phyloP scores from a whole-genome alignment of 2,329 filamentous ascomycete species.

The Ophiostoma piceae region DNA sequence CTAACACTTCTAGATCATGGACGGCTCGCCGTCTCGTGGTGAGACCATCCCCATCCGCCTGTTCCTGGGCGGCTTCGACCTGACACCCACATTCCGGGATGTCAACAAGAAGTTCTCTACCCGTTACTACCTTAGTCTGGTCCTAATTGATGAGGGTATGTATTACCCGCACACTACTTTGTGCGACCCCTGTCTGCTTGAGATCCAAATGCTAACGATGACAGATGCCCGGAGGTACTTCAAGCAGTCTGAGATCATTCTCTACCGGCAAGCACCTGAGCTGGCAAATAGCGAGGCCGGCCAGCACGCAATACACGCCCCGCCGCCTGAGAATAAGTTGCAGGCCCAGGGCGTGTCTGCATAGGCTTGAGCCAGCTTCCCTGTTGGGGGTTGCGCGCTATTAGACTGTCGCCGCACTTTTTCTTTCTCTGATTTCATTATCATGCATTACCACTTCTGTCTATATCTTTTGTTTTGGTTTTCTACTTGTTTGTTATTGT shows the following conservation, averaged over 20 bases:
- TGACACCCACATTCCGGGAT: constrained; percentile 96
- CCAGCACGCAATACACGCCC: constrained; percentile 33
- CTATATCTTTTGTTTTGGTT: constrained; percentile 7
- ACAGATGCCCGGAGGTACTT: constrained; percentile 95
- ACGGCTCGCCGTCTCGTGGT: constrained; percentile 93
- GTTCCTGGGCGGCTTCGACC: constrained; percentile 94
- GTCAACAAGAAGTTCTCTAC: constrained; percentile 99
- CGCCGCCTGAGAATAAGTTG: constrained; percentile 42
- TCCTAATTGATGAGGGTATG: constrained; percentile 87
- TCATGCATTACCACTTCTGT: not conserved
- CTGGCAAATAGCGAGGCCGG: constrained; percentile 40
- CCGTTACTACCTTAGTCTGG: constrained; percentile 91
- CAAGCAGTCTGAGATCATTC: constrained; percentile 97
- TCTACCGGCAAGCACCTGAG: constrained; percentile 76
- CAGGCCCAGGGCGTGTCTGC: constrained; percentile 13
- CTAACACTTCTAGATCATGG: constrained; percentile 71
- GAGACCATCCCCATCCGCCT: constrained; percentile 92
- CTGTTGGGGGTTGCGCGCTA: not conserved
- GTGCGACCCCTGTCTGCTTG: not conserved
- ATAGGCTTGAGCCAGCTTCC: not conserved
- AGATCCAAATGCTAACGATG: constrained; percentile 25
- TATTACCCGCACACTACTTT: not conserved
- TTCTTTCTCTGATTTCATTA: not conserved
- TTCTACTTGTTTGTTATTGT: not conserved
- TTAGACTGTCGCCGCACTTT: not conserved